Conservation (phyloP, 2,329 filamentous ascomycete species). For the Chaetomium sp. region DNA sequence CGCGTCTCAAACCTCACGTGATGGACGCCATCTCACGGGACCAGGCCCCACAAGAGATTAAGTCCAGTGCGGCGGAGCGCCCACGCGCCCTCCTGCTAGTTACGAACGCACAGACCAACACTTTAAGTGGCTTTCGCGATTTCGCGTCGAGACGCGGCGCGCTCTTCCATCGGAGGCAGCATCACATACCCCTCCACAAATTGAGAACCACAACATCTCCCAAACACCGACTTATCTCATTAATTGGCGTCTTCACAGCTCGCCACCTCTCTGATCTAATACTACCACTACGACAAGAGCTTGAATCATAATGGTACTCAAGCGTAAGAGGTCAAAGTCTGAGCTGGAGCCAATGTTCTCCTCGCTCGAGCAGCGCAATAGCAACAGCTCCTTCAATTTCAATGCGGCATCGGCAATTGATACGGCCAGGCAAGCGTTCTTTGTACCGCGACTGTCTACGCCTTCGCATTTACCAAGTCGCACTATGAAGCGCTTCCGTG, state of each 20-base stretch:
- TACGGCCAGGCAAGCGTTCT: conserved; percentile 28
- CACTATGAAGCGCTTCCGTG: conserved; percentile 55
- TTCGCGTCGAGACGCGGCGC: not conserved
- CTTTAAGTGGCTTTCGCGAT: conserved; percentile 9
- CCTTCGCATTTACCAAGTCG: conserved; percentile 47
- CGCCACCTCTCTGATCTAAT: not conserved
- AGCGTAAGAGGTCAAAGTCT: conserved; percentile 58
- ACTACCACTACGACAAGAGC: not conserved
- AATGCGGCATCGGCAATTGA: conserved; percentile 29
- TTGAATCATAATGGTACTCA: conserved; percentile 42
- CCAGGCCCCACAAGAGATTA: not conserved
- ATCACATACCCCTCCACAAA: not conserved
- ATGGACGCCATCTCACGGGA: conserved; percentile 13
- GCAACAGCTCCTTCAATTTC: conserved; percentile 25
- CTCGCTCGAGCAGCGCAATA: conserved; percentile 31
- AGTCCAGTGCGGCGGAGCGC: not conserved
- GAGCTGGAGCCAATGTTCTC: conserved; percentile 45
- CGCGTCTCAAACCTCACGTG: conserved; percentile 1
- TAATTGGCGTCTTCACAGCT: not conserved
- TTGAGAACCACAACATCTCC: not conserved
- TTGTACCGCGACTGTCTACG: conserved; percentile 28
- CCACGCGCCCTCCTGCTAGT: not conserved
- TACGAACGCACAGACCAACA: conserved; percentile 9
- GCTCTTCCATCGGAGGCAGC: not conserved
- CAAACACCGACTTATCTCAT: not conserved